phyloP scores from a whole-genome alignment of 306 rosid species.

The Vicia faba region DNA sequence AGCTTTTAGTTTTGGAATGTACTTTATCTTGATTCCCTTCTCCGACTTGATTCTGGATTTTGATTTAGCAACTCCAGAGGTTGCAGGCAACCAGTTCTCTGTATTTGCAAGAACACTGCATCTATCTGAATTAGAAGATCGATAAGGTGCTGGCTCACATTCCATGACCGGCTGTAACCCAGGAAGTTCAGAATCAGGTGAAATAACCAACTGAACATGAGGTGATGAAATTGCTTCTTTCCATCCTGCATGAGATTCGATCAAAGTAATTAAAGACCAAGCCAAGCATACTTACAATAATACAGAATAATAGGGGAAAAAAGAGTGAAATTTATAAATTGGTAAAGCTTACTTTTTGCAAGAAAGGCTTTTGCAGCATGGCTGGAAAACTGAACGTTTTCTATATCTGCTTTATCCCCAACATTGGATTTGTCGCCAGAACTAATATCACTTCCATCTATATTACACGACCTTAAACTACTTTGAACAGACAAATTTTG shows the following conservation, averaged over 20 bases:
- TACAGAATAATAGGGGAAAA: constrained; percentile 1
- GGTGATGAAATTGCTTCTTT: constrained; percentile 71
- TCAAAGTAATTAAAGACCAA: constrained; percentile 28
- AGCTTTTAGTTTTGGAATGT: constrained; percentile 68
- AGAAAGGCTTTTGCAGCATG: constrained; percentile 77
- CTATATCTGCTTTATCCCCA: constrained; percentile 41
- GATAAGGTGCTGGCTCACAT: constrained; percentile 39
- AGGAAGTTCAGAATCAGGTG: constrained; percentile 47
- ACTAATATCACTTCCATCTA: constrained; percentile 41
- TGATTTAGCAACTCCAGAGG: constrained; percentile 49
- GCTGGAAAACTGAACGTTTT: constrained; percentile 48
- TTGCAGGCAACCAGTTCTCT: constrained; percentile 42
- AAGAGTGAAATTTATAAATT: neutral
- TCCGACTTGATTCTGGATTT: constrained; percentile 58
- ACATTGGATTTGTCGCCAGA: constrained; percentile 26
- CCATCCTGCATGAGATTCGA: constrained; percentile 72
- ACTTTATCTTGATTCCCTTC: constrained; percentile 60
- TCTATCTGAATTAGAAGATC: constrained; percentile 38
- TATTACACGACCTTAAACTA: constrained; percentile 41
- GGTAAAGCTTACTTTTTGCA: constrained; percentile 61
- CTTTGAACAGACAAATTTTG: constrained; percentile 39
- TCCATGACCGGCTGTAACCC: constrained; percentile 41
- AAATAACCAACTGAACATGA: constrained; percentile 67
- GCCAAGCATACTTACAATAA: constrained; percentile 5
- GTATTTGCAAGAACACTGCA: constrained; percentile 51